Percentiles rank a stretch among this genome's conserved stretches.
phyloP scores from a whole-genome alignment of 306 rosid genomes.

The Acacia crassicarpa region DNA sequence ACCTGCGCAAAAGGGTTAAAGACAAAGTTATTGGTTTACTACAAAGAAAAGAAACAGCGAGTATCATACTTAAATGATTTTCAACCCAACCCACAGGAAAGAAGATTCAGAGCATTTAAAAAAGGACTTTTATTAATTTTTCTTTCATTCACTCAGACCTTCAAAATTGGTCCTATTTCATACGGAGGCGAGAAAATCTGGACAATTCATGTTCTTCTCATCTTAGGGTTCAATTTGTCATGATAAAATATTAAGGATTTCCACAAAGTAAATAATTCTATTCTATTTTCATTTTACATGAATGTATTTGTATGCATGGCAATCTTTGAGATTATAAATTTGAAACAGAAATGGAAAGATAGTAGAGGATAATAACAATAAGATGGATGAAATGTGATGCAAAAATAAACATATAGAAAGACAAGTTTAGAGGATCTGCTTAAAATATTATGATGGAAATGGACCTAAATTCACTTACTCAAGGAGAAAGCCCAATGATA shows the following conservation, averaged over 20 bases:
- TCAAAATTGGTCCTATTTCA: background rate
- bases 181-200: background rate
- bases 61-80: background rate
- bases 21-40: background rate
- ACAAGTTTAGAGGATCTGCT: background rate
- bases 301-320: background rate
- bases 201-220: background rate
- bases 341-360: background rate
- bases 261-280: background rate
- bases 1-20: constrained; percentile 52
- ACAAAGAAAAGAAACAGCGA: constrained; percentile 1
- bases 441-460: background rate
- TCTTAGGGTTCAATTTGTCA: background rate
- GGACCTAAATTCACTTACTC: background rate
- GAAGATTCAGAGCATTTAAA: background rate
- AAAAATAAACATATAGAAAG: background rate
- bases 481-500: no score
- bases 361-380: background rate
- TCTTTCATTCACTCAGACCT: background rate
- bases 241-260: background rate
- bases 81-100: background rate
- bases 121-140: background rate
- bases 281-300: background rate
- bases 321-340: background rate
- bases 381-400: background rate